Evolutionary conservation across 208 protist genomes (phyloP).

Genomic region (Wallacemonas collosoma): DNA sequence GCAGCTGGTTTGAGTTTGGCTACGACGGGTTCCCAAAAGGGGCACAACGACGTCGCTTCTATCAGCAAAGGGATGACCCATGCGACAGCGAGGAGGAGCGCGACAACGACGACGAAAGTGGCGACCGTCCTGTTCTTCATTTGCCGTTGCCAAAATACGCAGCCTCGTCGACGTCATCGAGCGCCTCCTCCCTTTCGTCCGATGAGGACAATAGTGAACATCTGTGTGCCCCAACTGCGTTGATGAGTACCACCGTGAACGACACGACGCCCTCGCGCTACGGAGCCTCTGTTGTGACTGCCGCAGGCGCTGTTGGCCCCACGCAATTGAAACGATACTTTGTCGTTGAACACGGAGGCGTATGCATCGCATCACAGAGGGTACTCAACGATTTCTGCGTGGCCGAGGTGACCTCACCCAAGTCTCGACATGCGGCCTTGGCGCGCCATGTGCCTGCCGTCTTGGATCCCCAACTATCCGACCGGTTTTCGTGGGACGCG

Average conservation of each 20-base stretch:
- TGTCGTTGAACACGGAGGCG: constrained; percentile 13
- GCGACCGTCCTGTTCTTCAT: constrained; percentile 51
- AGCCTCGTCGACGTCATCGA: constrained; percentile 19
- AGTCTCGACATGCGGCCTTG: not conserved
- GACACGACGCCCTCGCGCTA: constrained; percentile 39
- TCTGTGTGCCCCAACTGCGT: constrained; percentile 9
- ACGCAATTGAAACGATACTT: not conserved
- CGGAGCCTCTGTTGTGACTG: constrained; percentile 36
- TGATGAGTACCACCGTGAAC: constrained; percentile 34
- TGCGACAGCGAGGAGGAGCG: constrained; percentile 85
- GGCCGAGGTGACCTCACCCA: not conserved
- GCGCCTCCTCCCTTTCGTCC: not conserved
- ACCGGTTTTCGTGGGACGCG: constrained; percentile 5
- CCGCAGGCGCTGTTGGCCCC: constrained; percentile 2
- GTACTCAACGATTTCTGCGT: constrained; percentile 9
- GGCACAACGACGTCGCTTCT: constrained; percentile 78
- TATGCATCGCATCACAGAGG: constrained; percentile 13
- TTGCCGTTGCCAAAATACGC: constrained; percentile 22
- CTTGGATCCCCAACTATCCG: not conserved
- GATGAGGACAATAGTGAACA: constrained; percentile 4
- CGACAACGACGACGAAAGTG: constrained; percentile 69
- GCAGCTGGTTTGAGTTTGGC: constrained; percentile 83
- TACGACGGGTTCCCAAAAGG: constrained; percentile 82
- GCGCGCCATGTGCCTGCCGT: not conserved
- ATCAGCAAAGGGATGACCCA: constrained; percentile 81